Conservation (phyloP, 768 basidiomycete genomes). For the Suillus subluteus region DNA sequence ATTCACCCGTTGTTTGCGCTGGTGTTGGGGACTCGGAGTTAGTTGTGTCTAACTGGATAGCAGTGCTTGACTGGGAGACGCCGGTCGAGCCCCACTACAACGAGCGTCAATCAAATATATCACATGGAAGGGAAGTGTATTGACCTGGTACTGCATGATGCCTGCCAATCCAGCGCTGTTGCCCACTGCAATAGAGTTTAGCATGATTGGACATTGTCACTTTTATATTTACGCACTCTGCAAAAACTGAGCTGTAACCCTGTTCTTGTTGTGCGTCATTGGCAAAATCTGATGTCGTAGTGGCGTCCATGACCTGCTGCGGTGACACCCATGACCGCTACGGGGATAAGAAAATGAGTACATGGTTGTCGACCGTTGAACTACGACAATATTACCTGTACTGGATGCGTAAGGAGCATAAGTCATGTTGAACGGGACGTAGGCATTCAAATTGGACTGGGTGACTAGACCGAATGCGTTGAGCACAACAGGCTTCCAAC, state of each 20-base stretch:
- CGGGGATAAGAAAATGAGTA: not conserved
- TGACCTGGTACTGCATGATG: constrained; percentile 31
- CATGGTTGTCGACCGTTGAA: not conserved
- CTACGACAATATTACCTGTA: constrained; percentile 21
- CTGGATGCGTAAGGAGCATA: constrained; percentile 45
- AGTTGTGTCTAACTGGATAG: constrained; percentile 41
- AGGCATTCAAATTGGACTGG: constrained; percentile 50
- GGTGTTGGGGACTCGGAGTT: constrained; percentile 18
- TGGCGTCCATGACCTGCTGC: not conserved
- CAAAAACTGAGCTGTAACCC: constrained; percentile 59
- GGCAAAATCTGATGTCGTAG: constrained; percentile 48
- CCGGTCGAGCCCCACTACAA: constrained; percentile 54
- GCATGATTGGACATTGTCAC: not conserved
- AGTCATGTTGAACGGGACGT: constrained; percentile 64
- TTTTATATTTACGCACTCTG: constrained; percentile 36
- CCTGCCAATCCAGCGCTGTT: constrained; percentile 38
- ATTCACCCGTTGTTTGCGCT: constrained; percentile 41
- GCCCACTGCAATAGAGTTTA: constrained; percentile 37
- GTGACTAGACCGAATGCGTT: constrained; percentile 69
- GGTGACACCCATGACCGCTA: constrained; percentile 16
- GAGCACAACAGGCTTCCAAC: constrained; percentile 56
- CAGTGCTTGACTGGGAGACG: constrained; percentile 48
- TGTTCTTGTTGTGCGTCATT: constrained; percentile 56
- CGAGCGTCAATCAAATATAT: not conserved
- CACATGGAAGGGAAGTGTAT: not conserved